Conservation (phyloP, 305 asterid genomes). For the Fraxinus xanthoxyloides region DNA sequence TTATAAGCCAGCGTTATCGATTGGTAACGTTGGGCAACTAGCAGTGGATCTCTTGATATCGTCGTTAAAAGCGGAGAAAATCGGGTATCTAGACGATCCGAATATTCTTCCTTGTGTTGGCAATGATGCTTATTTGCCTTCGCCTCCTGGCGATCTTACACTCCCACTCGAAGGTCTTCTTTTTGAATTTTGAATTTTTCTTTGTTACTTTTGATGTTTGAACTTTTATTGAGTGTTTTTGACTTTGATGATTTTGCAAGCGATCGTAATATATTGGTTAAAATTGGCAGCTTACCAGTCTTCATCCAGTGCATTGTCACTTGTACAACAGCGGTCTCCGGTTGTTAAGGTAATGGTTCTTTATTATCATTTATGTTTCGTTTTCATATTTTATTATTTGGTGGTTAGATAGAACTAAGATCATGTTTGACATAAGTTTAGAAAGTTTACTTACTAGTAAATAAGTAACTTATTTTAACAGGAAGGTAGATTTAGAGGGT, state of each 20-base stretch:
- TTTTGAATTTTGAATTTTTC: not conserved
- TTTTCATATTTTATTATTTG: not conserved
- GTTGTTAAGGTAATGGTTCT: slow-evolving; percentile 60
- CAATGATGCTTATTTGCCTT: slow-evolving; percentile 77
- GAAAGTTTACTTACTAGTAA: not conserved
- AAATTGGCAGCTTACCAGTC: slow-evolving; percentile 67
- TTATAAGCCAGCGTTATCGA: slow-evolving; percentile 81
- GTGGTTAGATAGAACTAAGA: not conserved
- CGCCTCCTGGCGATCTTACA: slow-evolving; percentile 73
- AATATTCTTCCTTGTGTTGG: slow-evolving; percentile 89
- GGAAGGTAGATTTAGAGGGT: not conserved
- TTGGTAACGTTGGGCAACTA: slow-evolving; percentile 93
- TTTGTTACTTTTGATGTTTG: not conserved
- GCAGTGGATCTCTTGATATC: slow-evolving; percentile 84
- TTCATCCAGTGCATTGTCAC: slow-evolving; percentile 49
- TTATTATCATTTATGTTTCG: not conserved
- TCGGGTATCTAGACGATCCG: slow-evolving; percentile 79
- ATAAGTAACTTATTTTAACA: not conserved
- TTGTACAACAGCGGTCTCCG: slow-evolving; percentile 92
- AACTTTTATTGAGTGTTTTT: not conserved
- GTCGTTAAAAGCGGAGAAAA: slow-evolving; percentile 59
- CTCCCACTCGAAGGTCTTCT: slow-evolving; percentile 83
- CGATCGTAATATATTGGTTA: slow-evolving; percentile 1
- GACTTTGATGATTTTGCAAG: slow-evolving; percentile 11
- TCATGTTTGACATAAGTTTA: not conserved